Percentiles rank a stretch among this genome's conserved stretches.
Evolutionary conservation across 2,329 filamentous ascomycete genomes (phyloP).

Genomic region (Claviceps sp.): DNA sequence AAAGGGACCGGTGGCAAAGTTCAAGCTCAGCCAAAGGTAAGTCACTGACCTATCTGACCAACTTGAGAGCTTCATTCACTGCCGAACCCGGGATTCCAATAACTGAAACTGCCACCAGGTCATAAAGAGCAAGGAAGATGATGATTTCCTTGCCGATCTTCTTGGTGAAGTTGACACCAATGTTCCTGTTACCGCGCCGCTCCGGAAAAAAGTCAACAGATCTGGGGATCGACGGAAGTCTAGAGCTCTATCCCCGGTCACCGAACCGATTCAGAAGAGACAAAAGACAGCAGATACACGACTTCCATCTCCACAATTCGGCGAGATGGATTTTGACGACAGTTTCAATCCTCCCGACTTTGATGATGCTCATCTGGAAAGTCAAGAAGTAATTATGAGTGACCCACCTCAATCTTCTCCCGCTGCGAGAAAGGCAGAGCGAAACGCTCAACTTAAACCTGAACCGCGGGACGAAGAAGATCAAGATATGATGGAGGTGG

Average conservation of each 20-base stretch:
- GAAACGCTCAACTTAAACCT: conserved; percentile 45
- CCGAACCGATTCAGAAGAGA: conserved; percentile 42
- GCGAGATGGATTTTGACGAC: conserved; percentile 37
- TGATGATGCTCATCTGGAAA: conserved; percentile 42
- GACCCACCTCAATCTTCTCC: conserved; percentile 82
- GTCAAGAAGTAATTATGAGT: conserved; percentile 54
- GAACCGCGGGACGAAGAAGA: conserved; percentile 53
- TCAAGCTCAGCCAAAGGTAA: conserved; percentile 70
- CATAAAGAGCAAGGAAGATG: conserved; percentile 72
- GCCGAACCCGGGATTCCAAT: not conserved
- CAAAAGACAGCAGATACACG: conserved; percentile 38
- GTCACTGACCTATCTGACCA: not conserved
- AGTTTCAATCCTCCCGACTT: conserved; percentile 44
- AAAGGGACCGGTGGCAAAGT: conserved; percentile 51
- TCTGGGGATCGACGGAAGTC: conserved; percentile 66
- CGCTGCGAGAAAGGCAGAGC: conserved; percentile 61
- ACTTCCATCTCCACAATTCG: conserved; percentile 31
- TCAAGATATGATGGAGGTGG: conserved; percentile 78
- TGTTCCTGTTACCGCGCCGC: conserved; percentile 38
- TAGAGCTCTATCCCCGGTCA: conserved; percentile 65
- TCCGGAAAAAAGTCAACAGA: conserved; percentile 50
- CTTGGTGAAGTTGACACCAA: conserved; percentile 83
- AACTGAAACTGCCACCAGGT: conserved; percentile 31
- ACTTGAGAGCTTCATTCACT: not conserved
- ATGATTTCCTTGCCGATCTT: conserved; percentile 72